Percentiles rank a stretch among this genome's conserved stretches.
Evolutionary conservation across 106 monocot species (phyloP).

Genomic region (Acorus gramineus): DNA sequence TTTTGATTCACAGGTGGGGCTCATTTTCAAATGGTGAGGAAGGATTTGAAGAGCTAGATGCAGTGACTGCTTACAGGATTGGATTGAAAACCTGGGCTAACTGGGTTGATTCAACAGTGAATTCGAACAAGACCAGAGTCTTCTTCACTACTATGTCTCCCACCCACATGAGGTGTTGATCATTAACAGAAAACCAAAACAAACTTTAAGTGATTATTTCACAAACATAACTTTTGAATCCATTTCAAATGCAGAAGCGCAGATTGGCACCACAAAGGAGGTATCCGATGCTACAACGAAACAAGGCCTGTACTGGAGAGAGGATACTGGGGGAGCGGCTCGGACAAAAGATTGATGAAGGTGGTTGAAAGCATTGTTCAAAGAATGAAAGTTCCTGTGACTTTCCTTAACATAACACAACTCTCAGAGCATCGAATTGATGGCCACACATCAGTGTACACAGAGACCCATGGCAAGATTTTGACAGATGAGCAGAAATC

Average conservation of each 20-base stretch:
- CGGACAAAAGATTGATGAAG: constrained; percentile 49
- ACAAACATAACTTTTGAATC: too few species aligned
- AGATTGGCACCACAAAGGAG: constrained; percentile 45
- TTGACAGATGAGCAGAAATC: constrained; percentile 33
- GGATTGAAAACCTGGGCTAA: constrained; percentile 67
- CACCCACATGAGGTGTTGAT: constrained; percentile 51
- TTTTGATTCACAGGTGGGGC: constrained; percentile 39
- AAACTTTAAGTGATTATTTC: neutral
- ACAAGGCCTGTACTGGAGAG: constrained; percentile 36
- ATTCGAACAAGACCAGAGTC: constrained; percentile 43
- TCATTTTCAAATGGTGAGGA: constrained; percentile 48
- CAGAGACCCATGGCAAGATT: constrained; percentile 24
- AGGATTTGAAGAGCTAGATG: constrained; percentile 56
- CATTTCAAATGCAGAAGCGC: constrained; percentile 23
- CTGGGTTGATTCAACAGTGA: constrained; percentile 51
- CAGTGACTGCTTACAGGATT: constrained; percentile 33
- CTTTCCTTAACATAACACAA: constrained; percentile 65
- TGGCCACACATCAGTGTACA: constrained; percentile 47
- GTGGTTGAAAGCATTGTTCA: constrained; percentile 36
- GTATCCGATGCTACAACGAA: constrained; percentile 57
- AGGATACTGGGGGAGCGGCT: constrained; percentile 59
- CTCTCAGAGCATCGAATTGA: constrained; percentile 59
- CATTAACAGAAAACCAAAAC: neutral
- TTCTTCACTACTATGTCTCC: constrained; percentile 69
- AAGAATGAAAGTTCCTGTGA: constrained; percentile 49